phyloP scores from a whole-genome alignment of 139 green algal genomes.

The Chlorella sp. region DNA sequence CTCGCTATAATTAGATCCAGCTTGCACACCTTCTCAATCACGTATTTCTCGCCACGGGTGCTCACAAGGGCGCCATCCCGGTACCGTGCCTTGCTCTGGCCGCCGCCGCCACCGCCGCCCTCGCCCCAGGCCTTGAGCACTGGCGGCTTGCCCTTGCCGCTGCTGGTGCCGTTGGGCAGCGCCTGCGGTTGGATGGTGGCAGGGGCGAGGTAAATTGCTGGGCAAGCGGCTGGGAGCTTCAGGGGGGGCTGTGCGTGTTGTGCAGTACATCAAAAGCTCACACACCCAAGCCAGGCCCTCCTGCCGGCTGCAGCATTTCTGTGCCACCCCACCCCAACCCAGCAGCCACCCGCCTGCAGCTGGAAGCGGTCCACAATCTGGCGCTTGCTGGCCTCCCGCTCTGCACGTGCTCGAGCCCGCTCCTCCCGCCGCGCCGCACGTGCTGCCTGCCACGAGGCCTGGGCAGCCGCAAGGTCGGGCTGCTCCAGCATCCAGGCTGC shows the following conservation, averaged over 20 bases:
- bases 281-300: no score
- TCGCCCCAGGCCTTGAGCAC: not conserved
- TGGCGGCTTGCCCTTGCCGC: slow-evolving; percentile 16
- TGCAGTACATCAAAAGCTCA: no score
- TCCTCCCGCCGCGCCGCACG: not conserved
- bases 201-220: not conserved
- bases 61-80: slow-evolving; percentile 66
- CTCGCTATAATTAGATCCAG: no score
- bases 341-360: not conserved
- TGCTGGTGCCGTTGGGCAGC: not conserved
- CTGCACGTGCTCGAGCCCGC: not conserved
- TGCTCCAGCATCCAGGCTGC: slow-evolving; percentile 46
- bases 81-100: slow-evolving; percentile 57
- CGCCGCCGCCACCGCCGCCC: not conserved
- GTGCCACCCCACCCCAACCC: no score
- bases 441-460: slow-evolving; percentile 1
- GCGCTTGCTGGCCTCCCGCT: not conserved
- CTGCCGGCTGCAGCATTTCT: no score
- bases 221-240: no score
- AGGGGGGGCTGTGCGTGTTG: no score
- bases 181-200: not conserved
- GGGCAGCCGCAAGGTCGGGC: slow-evolving; percentile 43
- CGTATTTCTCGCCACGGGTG: slow-evolving; percentile 75
- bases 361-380: not conserved
- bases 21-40: slow-evolving; percentile 52